These are phyloP conservation scores for Cladosporium colombiae DNA, from an alignment of 2,329 filamentous ascomycete genomes.

Conservation along the genomic window DNA sequence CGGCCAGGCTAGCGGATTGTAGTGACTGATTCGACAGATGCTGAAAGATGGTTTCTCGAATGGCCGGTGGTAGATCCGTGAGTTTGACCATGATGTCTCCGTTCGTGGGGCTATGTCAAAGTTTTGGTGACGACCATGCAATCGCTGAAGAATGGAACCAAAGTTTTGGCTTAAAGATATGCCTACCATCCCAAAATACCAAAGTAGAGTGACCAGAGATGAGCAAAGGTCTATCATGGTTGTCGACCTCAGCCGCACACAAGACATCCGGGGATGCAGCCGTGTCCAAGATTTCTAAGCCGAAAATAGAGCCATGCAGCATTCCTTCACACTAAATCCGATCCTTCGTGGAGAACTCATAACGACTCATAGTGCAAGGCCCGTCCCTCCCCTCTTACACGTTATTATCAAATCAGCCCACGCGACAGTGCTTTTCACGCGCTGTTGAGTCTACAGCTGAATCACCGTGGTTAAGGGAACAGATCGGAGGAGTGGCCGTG, in stretches of 20 bases:
- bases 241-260: not conserved
- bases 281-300: not conserved
- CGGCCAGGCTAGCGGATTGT: not conserved
- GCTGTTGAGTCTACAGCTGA: not conserved
- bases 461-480: not conserved
- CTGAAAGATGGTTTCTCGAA: not conserved
- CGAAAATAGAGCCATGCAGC: not conserved
- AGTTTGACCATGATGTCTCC: not conserved
- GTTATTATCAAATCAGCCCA: too few species aligned
- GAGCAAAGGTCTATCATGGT: not conserved
- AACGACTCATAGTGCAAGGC: not conserved
- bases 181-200: not conserved
- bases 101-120: not conserved
- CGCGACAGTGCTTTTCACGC: too few species aligned
- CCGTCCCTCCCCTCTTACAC: too few species aligned
- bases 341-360: not conserved
- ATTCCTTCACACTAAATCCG: not conserved
- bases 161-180: not conserved
- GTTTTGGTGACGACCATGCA: not conserved
- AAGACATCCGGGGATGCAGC: not conserved
- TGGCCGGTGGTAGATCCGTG: not conserved
- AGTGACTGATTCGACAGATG: not conserved
- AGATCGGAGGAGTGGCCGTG: not conserved
- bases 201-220: not conserved
- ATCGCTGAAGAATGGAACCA: not conserved